Base-by-base conservation (phyloP, 495 filamentous ascomycete genomes). In the Collariella sp. region DNA sequence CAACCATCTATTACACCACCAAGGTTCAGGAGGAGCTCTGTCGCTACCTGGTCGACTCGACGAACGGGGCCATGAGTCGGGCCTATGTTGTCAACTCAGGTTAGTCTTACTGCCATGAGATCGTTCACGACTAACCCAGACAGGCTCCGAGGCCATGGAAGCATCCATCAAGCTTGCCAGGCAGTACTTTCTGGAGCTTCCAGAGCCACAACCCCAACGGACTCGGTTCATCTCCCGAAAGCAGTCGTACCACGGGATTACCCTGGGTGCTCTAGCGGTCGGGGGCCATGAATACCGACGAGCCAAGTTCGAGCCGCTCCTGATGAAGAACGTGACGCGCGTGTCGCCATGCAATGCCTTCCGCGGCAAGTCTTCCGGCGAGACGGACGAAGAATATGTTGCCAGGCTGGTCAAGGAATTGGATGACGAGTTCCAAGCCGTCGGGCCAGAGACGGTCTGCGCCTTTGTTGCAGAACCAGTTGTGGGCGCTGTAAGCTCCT, bases 381-480 rank as follows among this genome's bases (percentile, higher is more conserved):
- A 75, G 49, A 62, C 70, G 0, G 61, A 71, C 39, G 62, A 67
- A 20, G 53, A 63, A 7, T 73, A 70, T 46, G 82, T 89, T 7
- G 60, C 65, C 2, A 75, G 85, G 6, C 62, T 62, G 74, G 86
- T 48, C 11, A 54, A 75, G 9, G 88, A 94, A 60, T 68, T 95
- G 3, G 87, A 91, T 33, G 78, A 76, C 2, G 85, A 89, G 58
- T 91, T 95, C 60, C 73, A 81, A 56, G 72, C 78, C 23, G 72
- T 90, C 3, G 88, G 86, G 0, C 81, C 86, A 0, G 72, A 83
- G 2, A 88, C 71, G 2, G 87, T 93, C 9, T 83, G 80, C 55
- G 89, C 85, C 2, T 90, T 93, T 56, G 70, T 93, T 29, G 82
- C 82, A 1, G 89, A 94, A 62, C 82, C 88, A 3, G 69, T 82